Percentiles rank a stretch among this genome's conserved stretches.
phyloP scores from a whole-genome alignment of 2,329 filamentous ascomycete species.

The Triangularia verruculosa region DNA sequence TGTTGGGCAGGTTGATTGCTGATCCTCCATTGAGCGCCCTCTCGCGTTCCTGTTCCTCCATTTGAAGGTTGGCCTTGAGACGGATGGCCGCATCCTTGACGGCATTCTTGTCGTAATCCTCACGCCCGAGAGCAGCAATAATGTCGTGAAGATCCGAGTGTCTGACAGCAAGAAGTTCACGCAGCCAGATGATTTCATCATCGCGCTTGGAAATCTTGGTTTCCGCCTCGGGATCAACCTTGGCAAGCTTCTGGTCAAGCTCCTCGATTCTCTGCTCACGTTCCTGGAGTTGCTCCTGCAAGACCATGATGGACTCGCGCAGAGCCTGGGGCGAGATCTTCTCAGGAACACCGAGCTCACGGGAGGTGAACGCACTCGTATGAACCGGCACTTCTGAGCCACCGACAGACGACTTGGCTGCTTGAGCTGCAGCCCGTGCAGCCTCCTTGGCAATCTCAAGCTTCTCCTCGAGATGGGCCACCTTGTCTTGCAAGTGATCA shows the following conservation, averaged over 20 bases:
- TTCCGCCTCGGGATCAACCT: slow-evolving; percentile 72
- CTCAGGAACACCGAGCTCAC: slow-evolving; percentile 60
- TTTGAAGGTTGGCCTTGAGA: slow-evolving; percentile 89
- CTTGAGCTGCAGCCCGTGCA: slow-evolving; percentile 76
- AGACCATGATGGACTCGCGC: slow-evolving; percentile 90
- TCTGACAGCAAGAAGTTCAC: slow-evolving; percentile 86
- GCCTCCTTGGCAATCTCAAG: slow-evolving; percentile 87
- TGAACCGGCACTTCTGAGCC: slow-evolving; percentile 31
- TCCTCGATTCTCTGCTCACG: slow-evolving; percentile 87
- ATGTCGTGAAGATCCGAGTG: slow-evolving; percentile 92
- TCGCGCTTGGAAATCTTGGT: slow-evolving; percentile 86
- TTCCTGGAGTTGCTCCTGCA: slow-evolving; percentile 95
- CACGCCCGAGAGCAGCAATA: slow-evolving; percentile 71
- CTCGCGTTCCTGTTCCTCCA: slow-evolving; percentile 96
- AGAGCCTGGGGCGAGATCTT: slow-evolving; percentile 93
- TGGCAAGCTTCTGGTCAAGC: slow-evolving; percentile 68
- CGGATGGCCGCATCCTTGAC: slow-evolving; percentile 91
- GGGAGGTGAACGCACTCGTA: slow-evolving; percentile 37
- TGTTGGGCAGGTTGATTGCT: slow-evolving; percentile 66
- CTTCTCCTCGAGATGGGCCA: slow-evolving; percentile 83
- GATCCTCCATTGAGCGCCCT: slow-evolving; percentile 71
- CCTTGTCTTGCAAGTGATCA: slow-evolving; percentile 80
- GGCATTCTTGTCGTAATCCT: slow-evolving; percentile 71
- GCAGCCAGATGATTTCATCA: slow-evolving; percentile 91
- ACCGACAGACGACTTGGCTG: slow-evolving; percentile 56